Evolutionary conservation across 352 stramenopile genomes (phyloP).

Genomic region (Phytopythium mirpurense): DNA sequence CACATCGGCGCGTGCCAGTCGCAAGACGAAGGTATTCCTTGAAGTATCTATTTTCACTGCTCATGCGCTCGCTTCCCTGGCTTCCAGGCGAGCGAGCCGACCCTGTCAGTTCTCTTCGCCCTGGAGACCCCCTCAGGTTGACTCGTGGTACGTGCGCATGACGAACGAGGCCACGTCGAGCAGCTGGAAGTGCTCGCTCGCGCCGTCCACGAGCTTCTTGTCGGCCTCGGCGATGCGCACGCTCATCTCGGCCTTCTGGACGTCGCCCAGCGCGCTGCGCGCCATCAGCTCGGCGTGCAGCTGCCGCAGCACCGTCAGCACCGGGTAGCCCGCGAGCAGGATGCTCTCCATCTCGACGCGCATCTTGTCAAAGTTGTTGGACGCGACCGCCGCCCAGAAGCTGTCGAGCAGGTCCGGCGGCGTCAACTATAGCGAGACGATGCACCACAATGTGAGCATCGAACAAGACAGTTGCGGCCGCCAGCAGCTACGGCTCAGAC

Average conservation of each 20-base stretch:
- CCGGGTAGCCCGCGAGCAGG: constrained; percentile 90
- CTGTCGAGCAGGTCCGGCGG: constrained; percentile 69
- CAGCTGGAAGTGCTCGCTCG: constrained; percentile 96
- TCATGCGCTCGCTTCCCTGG: too few relatives aligned
- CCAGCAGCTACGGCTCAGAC: background rate
- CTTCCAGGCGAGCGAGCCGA: too few relatives aligned
- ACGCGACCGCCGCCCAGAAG: constrained; percentile 75
- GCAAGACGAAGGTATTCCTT: too few relatives aligned
- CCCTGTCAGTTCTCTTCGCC: too few relatives aligned
- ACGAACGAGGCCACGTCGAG: constrained; percentile 91
- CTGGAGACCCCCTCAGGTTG: too few relatives aligned
- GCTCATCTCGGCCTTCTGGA: constrained; percentile 92
- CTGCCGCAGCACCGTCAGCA: constrained; percentile 88
- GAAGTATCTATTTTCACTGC: constrained; percentile 11
- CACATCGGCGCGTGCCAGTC: too few relatives aligned
- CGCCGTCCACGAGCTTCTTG: constrained; percentile 95
- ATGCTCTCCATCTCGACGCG: constrained; percentile 90
- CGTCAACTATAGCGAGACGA: constrained; percentile 35
- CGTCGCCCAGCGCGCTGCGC: constrained; percentile 76
- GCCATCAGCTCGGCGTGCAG: constrained; percentile 81
- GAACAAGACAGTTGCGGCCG: background rate
- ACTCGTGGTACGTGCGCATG: constrained; percentile 66
- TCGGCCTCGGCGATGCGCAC: constrained; percentile 94
- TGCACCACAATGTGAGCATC: background rate
- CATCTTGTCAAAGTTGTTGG: constrained; percentile 88